These are phyloP conservation scores for Hyphodiscus hymeniophilus DNA, from an alignment of 495 filamentous ascomycete species.

Conservation along the genomic window DNA sequence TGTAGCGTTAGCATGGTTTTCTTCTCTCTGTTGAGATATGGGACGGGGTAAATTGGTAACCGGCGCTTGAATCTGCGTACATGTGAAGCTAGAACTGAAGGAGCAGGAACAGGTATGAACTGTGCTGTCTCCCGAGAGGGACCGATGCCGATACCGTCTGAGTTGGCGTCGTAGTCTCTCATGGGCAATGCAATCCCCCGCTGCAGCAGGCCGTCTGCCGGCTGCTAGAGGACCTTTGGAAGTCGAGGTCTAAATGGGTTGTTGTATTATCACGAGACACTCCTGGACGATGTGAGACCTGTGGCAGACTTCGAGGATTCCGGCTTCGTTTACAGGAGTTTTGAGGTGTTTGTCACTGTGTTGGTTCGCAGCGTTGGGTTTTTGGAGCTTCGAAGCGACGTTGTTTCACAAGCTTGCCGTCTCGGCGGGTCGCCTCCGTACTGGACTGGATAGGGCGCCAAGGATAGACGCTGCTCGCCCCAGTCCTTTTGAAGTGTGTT, in stretches of 20 bases:
- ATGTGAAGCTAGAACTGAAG: neutral
- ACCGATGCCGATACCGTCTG: conserved; percentile 12
- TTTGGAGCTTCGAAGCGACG: neutral
- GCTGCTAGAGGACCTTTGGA: neutral
- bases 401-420: neutral
- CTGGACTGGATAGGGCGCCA: too few species aligned
- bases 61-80: neutral
- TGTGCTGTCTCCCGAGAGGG: conserved; percentile 6
- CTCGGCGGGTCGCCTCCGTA: too few species aligned
- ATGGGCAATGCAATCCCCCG: conserved; percentile 15
- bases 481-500: too few species aligned
- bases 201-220: conserved; percentile 14
- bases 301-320: neutral
- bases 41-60: neutral
- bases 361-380: neutral
- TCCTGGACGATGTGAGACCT: neutral
- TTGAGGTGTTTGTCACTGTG: neutral
- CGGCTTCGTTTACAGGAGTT: neutral
- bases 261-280: conserved; percentile 5
- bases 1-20: conserved; percentile 4
- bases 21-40: neutral
- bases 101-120: conserved; percentile 4
- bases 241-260: neutral
- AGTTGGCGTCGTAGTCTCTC: conserved; percentile 13
- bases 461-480: too few species aligned